Base-by-base conservation (phyloP, 805 yeast species). In the Myxozyma udenii region DNA sequence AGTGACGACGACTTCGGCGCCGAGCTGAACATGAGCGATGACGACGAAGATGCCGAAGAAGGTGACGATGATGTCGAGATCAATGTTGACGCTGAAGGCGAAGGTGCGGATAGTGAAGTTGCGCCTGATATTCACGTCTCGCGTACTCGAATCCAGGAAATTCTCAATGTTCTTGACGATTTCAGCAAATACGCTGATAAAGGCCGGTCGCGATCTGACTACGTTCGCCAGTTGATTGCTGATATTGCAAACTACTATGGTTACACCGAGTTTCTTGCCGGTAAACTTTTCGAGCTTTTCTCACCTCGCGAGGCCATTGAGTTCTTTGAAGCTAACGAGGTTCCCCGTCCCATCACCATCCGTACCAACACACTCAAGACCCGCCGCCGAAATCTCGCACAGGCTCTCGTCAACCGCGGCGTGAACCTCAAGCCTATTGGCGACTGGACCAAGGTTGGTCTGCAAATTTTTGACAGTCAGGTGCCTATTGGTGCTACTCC, bases 401-500 rank as follows among this genome's bases (percentile, higher is more conserved):
- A 93, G 71, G 81, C 93, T 14, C 78, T 93, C 57, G 95, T 91
- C 50, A 91, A 91, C 71, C 83, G 96, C 65, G 98, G 98, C 68
- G 98, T 91, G 57, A 93, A 93, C 67, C 76, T 93, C 62, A 97
- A 93, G 71, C 98, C 98, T 41, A 88, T 93, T 63, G 98, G 98
- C 45, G 74, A 86, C 38, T 93, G 99, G 99, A 89, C 98, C 22
- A 93, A 93, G 71, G 98, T 93, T 46, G 99, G 99, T 57, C 76
- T 93, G 60, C 98, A 93, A 71, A 84, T 93, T 47, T 93, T 91
- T 68, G 99, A 93, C 67, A 90, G 98, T 22, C 98, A 90, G 70
- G 98, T 93, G n/a, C 98, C 99, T 40, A 87, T 93, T 62, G 99
- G 99, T 71, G 98, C 99, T 41, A 93, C 99, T 6, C 98, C 99